Conservation (phyloP, 1,284 basidiomycete species). For the Butyriboletus appendiculatus region DNA sequence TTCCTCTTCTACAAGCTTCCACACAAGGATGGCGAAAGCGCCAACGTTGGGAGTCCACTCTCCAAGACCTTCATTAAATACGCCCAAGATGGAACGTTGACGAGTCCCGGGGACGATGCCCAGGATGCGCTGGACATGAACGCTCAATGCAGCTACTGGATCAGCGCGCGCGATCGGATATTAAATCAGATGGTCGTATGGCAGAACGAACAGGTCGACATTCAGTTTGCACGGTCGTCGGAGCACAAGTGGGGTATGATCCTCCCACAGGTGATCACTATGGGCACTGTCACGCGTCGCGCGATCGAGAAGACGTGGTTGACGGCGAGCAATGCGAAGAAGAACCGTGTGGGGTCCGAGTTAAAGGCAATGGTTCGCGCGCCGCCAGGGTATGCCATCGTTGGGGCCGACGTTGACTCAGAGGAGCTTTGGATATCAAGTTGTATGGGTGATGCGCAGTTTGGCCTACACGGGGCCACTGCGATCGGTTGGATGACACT, state of each 20-base stretch:
- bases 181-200: constrained; percentile 94
- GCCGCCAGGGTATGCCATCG: constrained; percentile 91
- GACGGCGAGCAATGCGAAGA: constrained; percentile 97
- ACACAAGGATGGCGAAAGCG: constrained; percentile 92
- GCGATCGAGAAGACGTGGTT: constrained; percentile 99
- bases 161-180: constrained; percentile 91
- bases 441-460: constrained; percentile 98
- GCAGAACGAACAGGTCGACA: constrained; percentile 52
- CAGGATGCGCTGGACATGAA: constrained; percentile 90
- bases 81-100: constrained; percentile 83
- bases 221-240: constrained; percentile 45
- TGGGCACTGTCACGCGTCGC: constrained; percentile 97
- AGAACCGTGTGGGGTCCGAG: constrained; percentile 96
- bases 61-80: constrained; percentile 89
- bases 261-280: constrained; percentile 94
- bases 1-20: constrained; percentile 89
- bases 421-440: constrained; percentile 99
- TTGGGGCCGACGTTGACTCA: constrained; percentile 98
- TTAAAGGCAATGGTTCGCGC: constrained; percentile 97
- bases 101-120: constrained; percentile 78
- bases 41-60: constrained; percentile 93
- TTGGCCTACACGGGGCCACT: constrained; percentile 95
- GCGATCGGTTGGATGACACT: constrained; percentile 99
- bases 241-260: constrained; percentile 83
- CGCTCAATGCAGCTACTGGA: constrained; percentile 97